phyloP scores from a whole-genome alignment of 495 filamentous ascomycete species.

The Collariella sp. region DNA sequence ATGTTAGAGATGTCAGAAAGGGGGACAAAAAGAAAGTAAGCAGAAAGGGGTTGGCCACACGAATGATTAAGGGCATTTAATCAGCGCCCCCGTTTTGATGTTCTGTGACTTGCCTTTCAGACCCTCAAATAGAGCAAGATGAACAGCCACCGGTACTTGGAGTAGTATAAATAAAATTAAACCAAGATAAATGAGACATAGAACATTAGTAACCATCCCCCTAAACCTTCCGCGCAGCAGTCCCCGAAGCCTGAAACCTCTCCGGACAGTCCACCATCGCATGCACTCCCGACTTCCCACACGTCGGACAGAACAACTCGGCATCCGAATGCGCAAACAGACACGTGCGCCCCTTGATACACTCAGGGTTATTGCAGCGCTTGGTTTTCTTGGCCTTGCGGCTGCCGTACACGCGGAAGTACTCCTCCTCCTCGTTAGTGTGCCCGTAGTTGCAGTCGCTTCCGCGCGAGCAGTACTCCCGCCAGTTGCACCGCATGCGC shows the following conservation, averaged over 20 bases:
- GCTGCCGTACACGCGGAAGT: background rate
- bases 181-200: background rate
- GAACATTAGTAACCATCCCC: background rate
- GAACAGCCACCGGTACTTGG: no score
- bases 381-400: background rate
- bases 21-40: no score
- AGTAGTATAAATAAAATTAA: no score
- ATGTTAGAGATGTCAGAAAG: background rate
- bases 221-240: background rate
- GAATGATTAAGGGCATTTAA: no score
- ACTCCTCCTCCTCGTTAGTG: background rate
- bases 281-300: background rate
- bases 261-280: background rate
- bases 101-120: no score
- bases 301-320: conserved; percentile 12
- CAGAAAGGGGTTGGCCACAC: no score
- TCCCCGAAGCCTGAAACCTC: background rate
- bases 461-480: conserved; percentile 1
- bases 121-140: no score
- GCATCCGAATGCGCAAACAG: background rate
- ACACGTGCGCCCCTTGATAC: background rate
- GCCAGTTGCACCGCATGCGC: background rate
- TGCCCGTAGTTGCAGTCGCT: conserved; percentile 3
- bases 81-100: no score
- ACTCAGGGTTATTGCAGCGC: background rate